Conservation (phyloP, 1,139 yeast genomes). For the Blastobotrys malaysiensis region DNA sequence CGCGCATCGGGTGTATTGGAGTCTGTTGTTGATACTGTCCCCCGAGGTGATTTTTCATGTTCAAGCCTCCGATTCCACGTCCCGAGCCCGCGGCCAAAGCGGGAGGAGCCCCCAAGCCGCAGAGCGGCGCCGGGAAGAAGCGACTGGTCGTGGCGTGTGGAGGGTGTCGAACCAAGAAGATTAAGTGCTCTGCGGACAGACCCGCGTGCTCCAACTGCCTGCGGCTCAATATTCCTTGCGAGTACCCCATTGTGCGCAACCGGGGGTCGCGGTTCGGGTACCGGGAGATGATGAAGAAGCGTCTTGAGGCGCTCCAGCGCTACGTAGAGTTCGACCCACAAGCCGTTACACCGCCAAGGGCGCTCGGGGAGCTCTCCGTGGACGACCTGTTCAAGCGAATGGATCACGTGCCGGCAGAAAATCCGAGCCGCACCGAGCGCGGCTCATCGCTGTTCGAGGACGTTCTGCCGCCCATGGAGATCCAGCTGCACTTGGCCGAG, state of each 20-base stretch:
- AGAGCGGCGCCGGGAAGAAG: constrained; percentile 16
- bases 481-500: constrained; percentile 27
- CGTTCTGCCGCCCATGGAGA: constrained; percentile 19
- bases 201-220: constrained; percentile 38
- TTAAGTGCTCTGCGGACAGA: constrained; percentile 36
- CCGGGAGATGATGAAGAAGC: constrained; percentile 30
- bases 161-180: constrained; percentile 36
- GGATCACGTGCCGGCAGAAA: neutral
- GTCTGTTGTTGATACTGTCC: too few species aligned
- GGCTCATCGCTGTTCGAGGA: neutral
- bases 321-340: constrained; percentile 10
- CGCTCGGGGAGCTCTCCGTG: neutral
- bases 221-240: constrained; percentile 32
- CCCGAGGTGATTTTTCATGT: too few species aligned
- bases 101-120: neutral
- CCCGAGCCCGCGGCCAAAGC: neutral
- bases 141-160: constrained; percentile 35
- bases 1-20: neutral
- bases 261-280: constrained; percentile 38
- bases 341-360: neutral
- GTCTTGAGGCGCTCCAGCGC: constrained; percentile 29
- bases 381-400: neutral
- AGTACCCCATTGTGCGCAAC: constrained; percentile 34
- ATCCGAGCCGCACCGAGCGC: neutral
- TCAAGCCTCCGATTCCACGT: neutral